These are phyloP conservation scores for Phytophthora multivora DNA, from an alignment of 352 stramenopile genomes.

Conservation along the genomic window DNA sequence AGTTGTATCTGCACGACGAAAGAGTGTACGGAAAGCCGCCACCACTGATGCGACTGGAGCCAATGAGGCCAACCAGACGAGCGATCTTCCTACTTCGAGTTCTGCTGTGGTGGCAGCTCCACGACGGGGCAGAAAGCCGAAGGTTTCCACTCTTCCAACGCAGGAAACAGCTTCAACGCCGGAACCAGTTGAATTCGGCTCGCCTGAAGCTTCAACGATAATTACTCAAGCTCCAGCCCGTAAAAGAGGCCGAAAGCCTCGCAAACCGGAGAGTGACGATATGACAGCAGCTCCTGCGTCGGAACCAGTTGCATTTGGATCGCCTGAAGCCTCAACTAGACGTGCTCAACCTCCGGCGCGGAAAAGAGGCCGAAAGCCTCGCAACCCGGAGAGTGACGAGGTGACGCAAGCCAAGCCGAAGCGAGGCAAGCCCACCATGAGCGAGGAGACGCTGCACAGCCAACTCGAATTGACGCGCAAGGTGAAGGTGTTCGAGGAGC, in stretches of 20 bases:
- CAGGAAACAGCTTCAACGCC: neutral
- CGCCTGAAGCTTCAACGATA: neutral
- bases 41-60: neutral
- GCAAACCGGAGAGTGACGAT: too few species aligned
- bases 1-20: too few species aligned
- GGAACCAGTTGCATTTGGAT: neutral
- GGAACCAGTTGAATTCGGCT: neutral
- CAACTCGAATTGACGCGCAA: slow-evolving; percentile 22
- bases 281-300: neutral
- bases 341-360: neutral
- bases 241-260: too few species aligned
- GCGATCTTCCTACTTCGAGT: neutral
- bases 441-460: slow-evolving; percentile 15
- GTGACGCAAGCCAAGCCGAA: slow-evolving; percentile 13
- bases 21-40: too few species aligned
- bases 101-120: neutral
- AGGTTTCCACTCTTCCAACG: neutral
- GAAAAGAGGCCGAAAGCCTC: slow-evolving; percentile 8
- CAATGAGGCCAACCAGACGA: neutral
- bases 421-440: slow-evolving; percentile 24
- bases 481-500: slow-evolving; percentile 30
- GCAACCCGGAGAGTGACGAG: neutral
- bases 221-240: neutral
- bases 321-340: neutral
- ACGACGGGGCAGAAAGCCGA: neutral